A percentile compares a stretch with the other conserved stretches of the same genome.
phyloP scores from a whole-genome alignment of 441 rosid species.

The Hura crepitans region DNA sequence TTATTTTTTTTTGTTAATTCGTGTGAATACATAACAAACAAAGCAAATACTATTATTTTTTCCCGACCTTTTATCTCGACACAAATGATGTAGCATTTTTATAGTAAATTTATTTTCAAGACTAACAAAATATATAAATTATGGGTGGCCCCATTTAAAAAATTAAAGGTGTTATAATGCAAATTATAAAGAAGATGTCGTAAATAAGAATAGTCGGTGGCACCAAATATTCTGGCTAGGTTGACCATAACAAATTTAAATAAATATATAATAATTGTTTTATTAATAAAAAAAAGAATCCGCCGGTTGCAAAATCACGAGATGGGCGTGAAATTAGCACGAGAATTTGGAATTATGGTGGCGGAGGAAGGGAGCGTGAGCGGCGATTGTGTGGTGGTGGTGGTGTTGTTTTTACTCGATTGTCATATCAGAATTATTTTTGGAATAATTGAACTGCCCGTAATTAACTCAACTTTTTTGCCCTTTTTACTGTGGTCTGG shows the following conservation, averaged over 20 bases:
- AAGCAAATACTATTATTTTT: no score
- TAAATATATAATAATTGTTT: neutral
- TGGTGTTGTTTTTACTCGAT: neutral
- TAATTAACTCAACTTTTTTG: neutral
- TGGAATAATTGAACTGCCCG: conserved; percentile 6
- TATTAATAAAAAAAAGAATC: neutral
- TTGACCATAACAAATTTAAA: conserved; percentile 3
- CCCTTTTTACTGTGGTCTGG: neutral
- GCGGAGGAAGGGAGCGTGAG: neutral
- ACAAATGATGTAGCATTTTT: neutral
- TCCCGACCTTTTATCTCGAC: neutral
- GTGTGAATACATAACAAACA: no score
- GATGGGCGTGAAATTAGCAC: conserved; percentile 29
- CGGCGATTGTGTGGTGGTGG: neutral
- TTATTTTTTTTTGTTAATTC: no score
- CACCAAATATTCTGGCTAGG: conserved; percentile 14
- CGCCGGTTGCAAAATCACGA: conserved; percentile 27
- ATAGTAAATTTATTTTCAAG: neutral
- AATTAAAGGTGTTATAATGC: conserved; percentile 10
- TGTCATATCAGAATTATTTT: neutral
- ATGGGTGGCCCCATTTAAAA: neutral
- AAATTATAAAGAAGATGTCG: neutral
- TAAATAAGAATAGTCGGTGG: conserved; percentile 15
- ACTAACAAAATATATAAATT: neutral
- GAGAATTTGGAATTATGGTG: conserved; percentile 8